Conservation (phyloP, 805 yeast species). For the Wickerhamiella brachini region DNA sequence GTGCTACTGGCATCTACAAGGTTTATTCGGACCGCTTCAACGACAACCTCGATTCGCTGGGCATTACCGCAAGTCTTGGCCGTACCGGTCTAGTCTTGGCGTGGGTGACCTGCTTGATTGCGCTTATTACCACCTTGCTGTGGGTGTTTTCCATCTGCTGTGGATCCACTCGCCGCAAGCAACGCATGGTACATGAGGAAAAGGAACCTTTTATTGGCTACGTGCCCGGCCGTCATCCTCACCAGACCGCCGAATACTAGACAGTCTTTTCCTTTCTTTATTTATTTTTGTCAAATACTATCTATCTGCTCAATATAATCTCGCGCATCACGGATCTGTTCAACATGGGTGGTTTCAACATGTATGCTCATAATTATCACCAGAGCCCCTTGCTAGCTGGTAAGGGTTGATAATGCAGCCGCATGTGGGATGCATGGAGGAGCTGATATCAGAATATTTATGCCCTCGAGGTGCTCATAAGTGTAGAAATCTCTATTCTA, state of each 20-base stretch:
- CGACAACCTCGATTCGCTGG: slow-evolving; percentile 29
- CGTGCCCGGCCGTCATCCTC: slow-evolving; percentile 1
- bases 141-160: slow-evolving; percentile 34
- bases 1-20: slow-evolving; percentile 49
- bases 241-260: background rate
- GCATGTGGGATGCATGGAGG: too few relatives aligned
- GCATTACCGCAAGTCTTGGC: slow-evolving; percentile 41
- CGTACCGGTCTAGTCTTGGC: slow-evolving; percentile 39
- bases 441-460: too few relatives aligned
- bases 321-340: too few relatives aligned
- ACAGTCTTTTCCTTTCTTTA: background rate
- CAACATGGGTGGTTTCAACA: too few relatives aligned
- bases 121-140: slow-evolving; percentile 29
- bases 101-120: slow-evolving; percentile 49
- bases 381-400: too few relatives aligned
- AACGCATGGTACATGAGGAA: slow-evolving; percentile 13
- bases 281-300: too few relatives aligned
- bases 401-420: too few relatives aligned
- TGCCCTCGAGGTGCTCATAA: too few relatives aligned
- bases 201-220: slow-evolving; percentile 20
- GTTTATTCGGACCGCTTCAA: slow-evolving; percentile 40
- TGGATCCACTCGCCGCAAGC: slow-evolving; percentile 22
- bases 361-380: too few relatives aligned
- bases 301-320: too few relatives aligned
- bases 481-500: too few relatives aligned